phyloP scores from a whole-genome alignment of 1,284 basidiomycete species.

The Meira miltonrushii region DNA sequence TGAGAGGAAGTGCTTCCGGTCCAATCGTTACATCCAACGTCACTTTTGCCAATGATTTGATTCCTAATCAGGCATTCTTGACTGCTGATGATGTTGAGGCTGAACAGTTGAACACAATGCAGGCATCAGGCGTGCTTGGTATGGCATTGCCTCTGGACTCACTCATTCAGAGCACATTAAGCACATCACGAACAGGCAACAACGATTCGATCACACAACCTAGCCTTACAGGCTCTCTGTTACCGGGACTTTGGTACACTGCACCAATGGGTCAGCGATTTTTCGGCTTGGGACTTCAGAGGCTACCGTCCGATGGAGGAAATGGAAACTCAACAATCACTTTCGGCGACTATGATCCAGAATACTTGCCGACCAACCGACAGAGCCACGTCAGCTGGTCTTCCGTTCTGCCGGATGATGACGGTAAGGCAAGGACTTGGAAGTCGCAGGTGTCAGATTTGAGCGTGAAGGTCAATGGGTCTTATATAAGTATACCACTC shows the following conservation, averaged over 20 bases:
- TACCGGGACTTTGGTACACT: slow-evolving; percentile 36
- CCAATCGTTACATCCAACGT: slow-evolving; percentile 28
- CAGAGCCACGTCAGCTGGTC: slow-evolving; percentile 21
- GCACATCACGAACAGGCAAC: slow-evolving; percentile 14
- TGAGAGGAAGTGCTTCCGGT: slow-evolving; percentile 32
- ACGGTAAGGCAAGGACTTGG: slow-evolving; percentile 36
- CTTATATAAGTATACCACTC: slow-evolving; percentile 19
- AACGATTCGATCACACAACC: slow-evolving; percentile 25
- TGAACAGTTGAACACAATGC: slow-evolving; percentile 34
- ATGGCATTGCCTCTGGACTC: slow-evolving; percentile 38
- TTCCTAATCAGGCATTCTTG: slow-evolving; percentile 29
- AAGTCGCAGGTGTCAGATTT: slow-evolving; percentile 26
- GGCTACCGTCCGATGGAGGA: slow-evolving; percentile 41
- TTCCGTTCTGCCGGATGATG: slow-evolving; percentile 26
- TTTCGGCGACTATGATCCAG: slow-evolving; percentile 32
- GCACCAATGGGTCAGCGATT: slow-evolving; percentile 25
- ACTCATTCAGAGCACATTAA: slow-evolving; percentile 32
- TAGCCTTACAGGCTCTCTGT: slow-evolving; percentile 27
- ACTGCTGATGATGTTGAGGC: slow-evolving; percentile 25
- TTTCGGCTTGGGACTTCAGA: slow-evolving; percentile 37
- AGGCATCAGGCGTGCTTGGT: slow-evolving; percentile 38
- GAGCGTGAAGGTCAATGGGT: slow-evolving; percentile 23
- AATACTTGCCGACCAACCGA: slow-evolving; percentile 22
- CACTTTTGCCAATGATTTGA: slow-evolving; percentile 22
- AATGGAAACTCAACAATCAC: slow-evolving; percentile 36